Evolutionary conservation across 768 basidiomycete species (phyloP).

Genomic region (Podaxis pistillaris): DNA sequence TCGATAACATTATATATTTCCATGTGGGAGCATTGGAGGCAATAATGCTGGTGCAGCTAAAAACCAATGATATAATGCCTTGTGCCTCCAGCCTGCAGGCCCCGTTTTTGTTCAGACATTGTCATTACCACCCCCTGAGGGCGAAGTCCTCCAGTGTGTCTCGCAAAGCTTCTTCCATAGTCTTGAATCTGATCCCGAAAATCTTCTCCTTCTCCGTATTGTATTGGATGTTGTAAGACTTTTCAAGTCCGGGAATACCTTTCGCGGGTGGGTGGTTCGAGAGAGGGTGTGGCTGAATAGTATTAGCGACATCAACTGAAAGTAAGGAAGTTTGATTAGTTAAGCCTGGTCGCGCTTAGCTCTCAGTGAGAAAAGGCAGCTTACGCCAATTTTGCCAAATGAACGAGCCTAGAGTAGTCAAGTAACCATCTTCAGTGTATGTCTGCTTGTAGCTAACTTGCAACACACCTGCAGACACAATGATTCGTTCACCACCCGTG

Average conservation of each 20-base stretch:
- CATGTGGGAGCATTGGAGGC: no score
- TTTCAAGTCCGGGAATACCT: conserved; percentile 27
- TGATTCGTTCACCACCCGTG: conserved; percentile 57
- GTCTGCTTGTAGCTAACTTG: not conserved
- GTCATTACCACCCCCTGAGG: conserved; percentile 28
- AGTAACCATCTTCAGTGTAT: not conserved
- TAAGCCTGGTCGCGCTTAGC: not conserved
- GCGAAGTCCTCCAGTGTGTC: conserved; percentile 33
- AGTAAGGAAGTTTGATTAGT: not conserved
- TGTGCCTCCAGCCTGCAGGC: no score
- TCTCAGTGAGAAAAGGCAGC: conserved; percentile 9
- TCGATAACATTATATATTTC: no score
- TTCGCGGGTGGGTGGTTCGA: conserved; percentile 22
- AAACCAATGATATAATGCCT: no score
- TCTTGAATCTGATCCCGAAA: conserved; percentile 30
- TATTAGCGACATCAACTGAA: conserved; percentile 31
- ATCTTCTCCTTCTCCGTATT: conserved; percentile 28
- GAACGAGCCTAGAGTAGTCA: conserved; percentile 22
- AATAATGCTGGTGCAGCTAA: no score
- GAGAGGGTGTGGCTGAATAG: conserved; percentile 23
- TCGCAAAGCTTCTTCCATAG: conserved; percentile 26
- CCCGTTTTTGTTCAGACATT: no score
- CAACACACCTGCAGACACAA: conserved; percentile 37
- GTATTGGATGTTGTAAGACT: conserved; percentile 21
- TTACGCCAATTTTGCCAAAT: conserved; percentile 37